A percentile compares a stretch with the other conserved stretches of the same genome.
phyloP scores from a whole-genome alignment of 2,329 filamentous ascomycete species.

The Talaromyces piceae region DNA sequence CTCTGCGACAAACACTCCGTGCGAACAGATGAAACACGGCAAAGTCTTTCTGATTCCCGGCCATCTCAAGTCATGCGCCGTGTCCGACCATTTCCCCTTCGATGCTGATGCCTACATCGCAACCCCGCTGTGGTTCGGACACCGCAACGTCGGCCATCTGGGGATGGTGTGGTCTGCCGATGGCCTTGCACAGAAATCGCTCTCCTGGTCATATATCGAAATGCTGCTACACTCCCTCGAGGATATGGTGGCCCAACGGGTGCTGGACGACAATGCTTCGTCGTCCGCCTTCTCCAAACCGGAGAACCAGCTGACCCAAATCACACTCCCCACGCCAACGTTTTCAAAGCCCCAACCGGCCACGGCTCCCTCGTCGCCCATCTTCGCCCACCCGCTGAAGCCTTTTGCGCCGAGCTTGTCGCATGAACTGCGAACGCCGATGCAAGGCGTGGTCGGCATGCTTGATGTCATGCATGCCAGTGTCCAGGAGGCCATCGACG shows the following conservation, averaged over 20 bases:
- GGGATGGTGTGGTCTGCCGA: conserved; percentile 64
- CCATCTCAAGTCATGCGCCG: conserved; percentile 51
- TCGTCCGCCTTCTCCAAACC: conserved; percentile 26
- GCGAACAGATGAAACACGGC: conserved; percentile 63
- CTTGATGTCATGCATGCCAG: conserved; percentile 69
- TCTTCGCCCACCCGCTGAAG: conserved; percentile 56
- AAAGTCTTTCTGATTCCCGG: conserved; percentile 63
- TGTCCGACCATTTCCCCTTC: conserved; percentile 49
- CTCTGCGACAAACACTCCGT: conserved; percentile 57
- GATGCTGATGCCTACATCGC: conserved; percentile 60
- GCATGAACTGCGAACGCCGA: conserved; percentile 64
- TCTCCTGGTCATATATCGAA: conserved; percentile 62
- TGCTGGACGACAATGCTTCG: conserved; percentile 49
- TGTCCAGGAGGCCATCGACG: conserved; percentile 57
- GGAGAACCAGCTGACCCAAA: conserved; percentile 20
- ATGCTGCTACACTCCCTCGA: conserved; percentile 62
- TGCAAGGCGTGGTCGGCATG: conserved; percentile 72
- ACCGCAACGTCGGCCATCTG: conserved; percentile 58
- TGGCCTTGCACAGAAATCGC: conserved; percentile 47
- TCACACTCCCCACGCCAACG: conserved; percentile 14
- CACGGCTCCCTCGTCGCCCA: conserved; percentile 49
- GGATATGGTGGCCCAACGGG: conserved; percentile 54
- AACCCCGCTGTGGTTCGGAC: conserved; percentile 57
- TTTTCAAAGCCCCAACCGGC: conserved; percentile 33
- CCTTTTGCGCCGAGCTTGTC: conserved; percentile 66